Evolutionary conservation across 805 yeast genomes (phyloP).

Genomic region (Yarrowia sp.): DNA sequence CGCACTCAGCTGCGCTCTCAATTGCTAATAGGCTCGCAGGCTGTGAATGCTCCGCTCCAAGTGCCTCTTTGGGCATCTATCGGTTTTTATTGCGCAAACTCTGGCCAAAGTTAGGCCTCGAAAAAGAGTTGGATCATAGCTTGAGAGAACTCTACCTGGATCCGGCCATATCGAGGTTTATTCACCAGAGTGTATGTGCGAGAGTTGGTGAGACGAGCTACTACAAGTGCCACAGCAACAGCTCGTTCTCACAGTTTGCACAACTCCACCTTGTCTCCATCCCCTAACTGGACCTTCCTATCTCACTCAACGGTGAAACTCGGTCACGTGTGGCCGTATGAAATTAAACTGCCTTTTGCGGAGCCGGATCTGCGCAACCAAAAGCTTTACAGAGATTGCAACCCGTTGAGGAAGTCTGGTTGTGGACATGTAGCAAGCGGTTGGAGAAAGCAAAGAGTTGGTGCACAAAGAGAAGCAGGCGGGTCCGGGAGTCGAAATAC

Average conservation of each 20-base stretch:
- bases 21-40: background rate
- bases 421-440: background rate
- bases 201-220: too few relatives aligned
- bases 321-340: background rate
- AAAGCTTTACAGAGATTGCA: too few relatives aligned
- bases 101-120: background rate
- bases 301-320: too few relatives aligned
- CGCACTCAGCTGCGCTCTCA: too few relatives aligned
- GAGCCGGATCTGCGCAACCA: slow-evolving; percentile 12
- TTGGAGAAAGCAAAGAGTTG: background rate
- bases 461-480: background rate
- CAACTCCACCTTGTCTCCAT: too few relatives aligned
- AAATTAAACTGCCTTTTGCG: slow-evolving; percentile 10
- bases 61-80: slow-evolving; percentile 15
- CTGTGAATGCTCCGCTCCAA: background rate
- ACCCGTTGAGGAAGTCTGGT: too few relatives aligned
- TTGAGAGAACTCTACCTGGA: slow-evolving; percentile 3
- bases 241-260: too few relatives aligned
- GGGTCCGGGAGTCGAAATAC: too few relatives aligned
- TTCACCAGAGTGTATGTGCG: too few relatives aligned
- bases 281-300: too few relatives aligned
- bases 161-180: slow-evolving; percentile 4
- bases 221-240: too few relatives aligned
- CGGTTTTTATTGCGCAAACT: slow-evolving; percentile 14
- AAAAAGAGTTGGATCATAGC: background rate